Evolutionary conservation across 306 rosid species (phyloP).

Genomic region (Vachellia collinsii): DNA sequence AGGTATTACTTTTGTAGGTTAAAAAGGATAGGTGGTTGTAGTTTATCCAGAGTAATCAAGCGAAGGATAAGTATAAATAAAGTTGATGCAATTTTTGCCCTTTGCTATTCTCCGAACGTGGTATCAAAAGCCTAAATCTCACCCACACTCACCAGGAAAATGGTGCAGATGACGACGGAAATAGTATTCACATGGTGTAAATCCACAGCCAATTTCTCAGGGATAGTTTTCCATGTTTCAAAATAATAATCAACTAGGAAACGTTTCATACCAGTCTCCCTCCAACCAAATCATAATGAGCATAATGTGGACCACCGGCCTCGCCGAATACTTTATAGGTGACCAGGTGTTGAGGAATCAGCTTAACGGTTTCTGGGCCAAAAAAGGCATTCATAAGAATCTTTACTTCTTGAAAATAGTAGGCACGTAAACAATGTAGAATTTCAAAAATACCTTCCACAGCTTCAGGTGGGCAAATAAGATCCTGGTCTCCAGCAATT

Average conservation of each 20-base stretch:
- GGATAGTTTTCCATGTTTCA: slow-evolving; percentile 15
- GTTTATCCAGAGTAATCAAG: not conserved
- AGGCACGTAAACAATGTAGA: slow-evolving; percentile 27
- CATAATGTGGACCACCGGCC: slow-evolving; percentile 89
- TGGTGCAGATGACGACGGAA: slow-evolving; percentile 11
- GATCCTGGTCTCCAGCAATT: slow-evolving; percentile 89
- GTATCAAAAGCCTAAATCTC: not conserved
- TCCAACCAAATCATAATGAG: slow-evolving; percentile 99
- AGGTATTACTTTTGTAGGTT: not conserved
- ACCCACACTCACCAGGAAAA: not conserved
- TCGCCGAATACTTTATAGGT: slow-evolving; percentile 79
- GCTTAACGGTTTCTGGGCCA: slow-evolving; percentile 72
- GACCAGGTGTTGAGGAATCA: slow-evolving; percentile 81
- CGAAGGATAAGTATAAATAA: not conserved
- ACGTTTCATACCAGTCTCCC: slow-evolving; percentile 73
- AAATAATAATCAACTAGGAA: slow-evolving; percentile 24
- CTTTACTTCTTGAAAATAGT: slow-evolving; percentile 27
- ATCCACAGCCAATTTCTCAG: not conserved
- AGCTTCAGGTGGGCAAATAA: slow-evolving; percentile 98
- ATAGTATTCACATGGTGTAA: not conserved
- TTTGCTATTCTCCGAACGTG: not conserved
- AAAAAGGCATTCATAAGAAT: slow-evolving; percentile 29
- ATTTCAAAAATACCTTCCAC: slow-evolving; percentile 71
- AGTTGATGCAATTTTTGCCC: not conserved
- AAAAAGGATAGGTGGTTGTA: not conserved